Base-by-base conservation (phyloP, 2,329 filamentous ascomycete genomes). In the Fusarium sublunatum region DNA sequence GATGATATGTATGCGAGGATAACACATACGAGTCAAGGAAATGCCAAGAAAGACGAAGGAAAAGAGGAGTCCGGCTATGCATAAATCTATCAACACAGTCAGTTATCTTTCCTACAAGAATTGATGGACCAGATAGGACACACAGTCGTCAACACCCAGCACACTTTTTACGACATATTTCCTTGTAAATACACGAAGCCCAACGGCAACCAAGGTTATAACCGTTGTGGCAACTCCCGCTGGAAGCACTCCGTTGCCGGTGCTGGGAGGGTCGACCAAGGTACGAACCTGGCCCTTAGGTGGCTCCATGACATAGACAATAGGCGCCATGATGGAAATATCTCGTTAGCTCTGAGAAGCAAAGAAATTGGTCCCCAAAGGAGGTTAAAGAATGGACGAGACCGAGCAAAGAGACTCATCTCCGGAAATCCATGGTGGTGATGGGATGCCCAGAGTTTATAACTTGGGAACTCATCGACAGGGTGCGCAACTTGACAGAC, bases 221-320 rank as follows among this genome's bases (percentile, higher is more conserved):
- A 54, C 47, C 22, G 70, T 73, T 13, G 65, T 68, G 7, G 65
- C 53, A 26, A 71, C 52, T 2, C 70, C 71, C 0, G 49, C 59
- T 1, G 72, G 58, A 10, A 73, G 12, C 7, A 74, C 61, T 26
- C 54, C 53, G 10, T 50, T 49, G 5, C 62, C 68, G 42, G 58
- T 73, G 54, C 31, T 68, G 9, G 71, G 71, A 2, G 65, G 63
- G 22, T 69, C 31, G 25, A 57, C 41, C 22, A 54, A 25, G 4
- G 61, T 66, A 19, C 72, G 60, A 8, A 68, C 64, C 61, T 71
- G 51, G 50, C 70, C 70, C 28, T 49, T 32, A 2, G 67, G 72
- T 11, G 69, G 68, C 26, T 73, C 70, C 60, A 67, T 68, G 34
- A 72, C 60, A 45, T 67, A 73, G 56, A 91, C 88, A 83, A 95